Conservation (phyloP, 2,329 filamentous ascomycete genomes). For the Lecanicillium sp. region DNA sequence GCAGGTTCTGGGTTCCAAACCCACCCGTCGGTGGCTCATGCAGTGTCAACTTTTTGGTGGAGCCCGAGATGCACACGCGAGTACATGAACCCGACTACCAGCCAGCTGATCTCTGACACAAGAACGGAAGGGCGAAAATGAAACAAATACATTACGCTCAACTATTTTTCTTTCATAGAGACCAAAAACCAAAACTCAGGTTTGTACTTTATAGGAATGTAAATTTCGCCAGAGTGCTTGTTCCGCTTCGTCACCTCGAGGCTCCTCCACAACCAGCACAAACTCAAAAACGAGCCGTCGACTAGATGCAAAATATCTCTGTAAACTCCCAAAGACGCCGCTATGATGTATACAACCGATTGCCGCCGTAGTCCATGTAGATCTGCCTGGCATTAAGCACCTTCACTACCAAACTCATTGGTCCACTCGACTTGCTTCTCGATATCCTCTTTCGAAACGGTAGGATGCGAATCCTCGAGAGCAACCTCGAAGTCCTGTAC, state of each 20-base stretch:
- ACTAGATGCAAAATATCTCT: conserved; percentile 11
- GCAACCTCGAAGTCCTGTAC: conserved; percentile 93
- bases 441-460: conserved; percentile 82
- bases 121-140: background rate
- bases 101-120: no score
- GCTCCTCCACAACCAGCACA: background rate
- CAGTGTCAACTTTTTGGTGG: background rate
- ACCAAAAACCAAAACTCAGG: background rate
- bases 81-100: no score
- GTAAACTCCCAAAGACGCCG: conserved; percentile 15
- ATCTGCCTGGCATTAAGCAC: conserved; percentile 37
- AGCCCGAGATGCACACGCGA: no score
- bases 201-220: background rate
- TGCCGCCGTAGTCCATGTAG: conserved; percentile 1
- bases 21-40: no score
- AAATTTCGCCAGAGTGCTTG: background rate
- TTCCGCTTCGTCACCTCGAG: background rate
- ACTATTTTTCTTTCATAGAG: background rate
- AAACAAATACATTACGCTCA: background rate
- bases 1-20: no score
- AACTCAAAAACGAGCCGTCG: background rate
- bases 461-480: conserved; percentile 80
- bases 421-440: conserved; percentile 88
- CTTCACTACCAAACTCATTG: conserved; percentile 90
- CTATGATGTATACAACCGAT: conserved; percentile 12